Conservation (phyloP, 1,284 basidiomycete genomes). For the Vanrija pseudolonga region DNA sequence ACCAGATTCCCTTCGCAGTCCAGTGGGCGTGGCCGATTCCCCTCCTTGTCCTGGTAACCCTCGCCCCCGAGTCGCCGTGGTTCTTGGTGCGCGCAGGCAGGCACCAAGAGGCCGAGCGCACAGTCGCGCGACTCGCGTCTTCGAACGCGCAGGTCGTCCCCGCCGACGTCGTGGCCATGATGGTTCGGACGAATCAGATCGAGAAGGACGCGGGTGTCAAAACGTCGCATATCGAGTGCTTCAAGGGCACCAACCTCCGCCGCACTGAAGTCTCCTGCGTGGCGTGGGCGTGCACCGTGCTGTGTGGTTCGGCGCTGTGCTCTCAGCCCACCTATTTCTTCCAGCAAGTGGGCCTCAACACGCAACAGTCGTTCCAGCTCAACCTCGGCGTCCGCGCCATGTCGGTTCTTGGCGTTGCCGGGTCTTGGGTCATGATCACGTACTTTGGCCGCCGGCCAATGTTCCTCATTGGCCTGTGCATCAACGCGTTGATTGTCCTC, state of each 20-base stretch:
- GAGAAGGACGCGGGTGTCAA: constrained; percentile 19
- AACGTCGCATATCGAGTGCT: constrained; percentile 49
- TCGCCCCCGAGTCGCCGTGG: constrained; percentile 34
- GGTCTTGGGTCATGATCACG: no score
- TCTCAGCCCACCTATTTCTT: constrained; percentile 38
- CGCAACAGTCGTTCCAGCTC: constrained; percentile 40
- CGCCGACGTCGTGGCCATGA: constrained; percentile 16
- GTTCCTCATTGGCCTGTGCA: not conserved
- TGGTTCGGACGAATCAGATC: constrained; percentile 28
- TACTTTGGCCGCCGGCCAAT: not conserved
- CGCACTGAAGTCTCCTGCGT: constrained; percentile 29
- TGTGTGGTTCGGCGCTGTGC: constrained; percentile 6
- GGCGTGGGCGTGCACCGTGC: constrained; percentile 11
- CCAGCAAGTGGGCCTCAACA: constrained; percentile 45
- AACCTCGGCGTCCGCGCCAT: constrained; percentile 36
- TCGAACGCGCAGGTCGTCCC: not conserved
- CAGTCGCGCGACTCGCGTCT: not conserved
- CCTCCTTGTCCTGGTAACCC: constrained; percentile 33
- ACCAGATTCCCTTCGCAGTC: not conserved
- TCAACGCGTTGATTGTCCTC: not conserved
- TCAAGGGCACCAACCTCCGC: constrained; percentile 41
- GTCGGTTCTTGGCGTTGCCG: not conserved
- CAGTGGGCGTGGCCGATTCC: constrained; percentile 43
- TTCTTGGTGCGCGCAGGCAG: constrained; percentile 5
- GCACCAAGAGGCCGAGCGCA: not conserved